Conservation (phyloP, 495 filamentous ascomycete genomes). For the Podospora pseudoanserina region DNA sequence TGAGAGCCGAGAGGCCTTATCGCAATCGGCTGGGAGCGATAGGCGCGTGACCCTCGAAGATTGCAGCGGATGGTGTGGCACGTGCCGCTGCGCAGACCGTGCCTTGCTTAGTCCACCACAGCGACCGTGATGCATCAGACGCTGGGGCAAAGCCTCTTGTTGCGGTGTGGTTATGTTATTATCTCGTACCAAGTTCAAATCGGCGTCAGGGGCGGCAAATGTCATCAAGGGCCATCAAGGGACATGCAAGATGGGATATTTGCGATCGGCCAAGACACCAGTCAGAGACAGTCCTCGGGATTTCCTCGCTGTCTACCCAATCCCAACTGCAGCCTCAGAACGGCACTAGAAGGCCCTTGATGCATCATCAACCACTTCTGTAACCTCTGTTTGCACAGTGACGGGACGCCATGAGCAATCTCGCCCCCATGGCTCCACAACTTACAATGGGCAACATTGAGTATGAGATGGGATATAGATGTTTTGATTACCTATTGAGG, state of each 20-base stretch:
- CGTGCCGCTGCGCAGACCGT: slow-evolving; percentile 23
- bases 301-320: neutral
- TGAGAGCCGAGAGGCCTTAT: slow-evolving; percentile 25
- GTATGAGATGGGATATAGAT: neutral
- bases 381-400: neutral
- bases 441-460: neutral
- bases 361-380: neutral
- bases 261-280: slow-evolving; percentile 8
- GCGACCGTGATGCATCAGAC: neutral
- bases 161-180: neutral
- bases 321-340: neutral
- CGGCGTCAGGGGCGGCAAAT: slow-evolving; percentile 8
- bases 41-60: slow-evolving; percentile 35
- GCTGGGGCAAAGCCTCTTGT: neutral
- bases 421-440: neutral
- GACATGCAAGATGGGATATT: slow-evolving; percentile 14
- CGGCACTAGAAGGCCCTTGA: slow-evolving; percentile 3
- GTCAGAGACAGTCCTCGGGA: neutral
- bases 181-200: neutral
- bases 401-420: neutral
- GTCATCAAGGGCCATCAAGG: neutral
- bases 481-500: neutral
- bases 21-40: slow-evolving; percentile 28
- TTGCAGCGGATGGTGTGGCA: slow-evolving; percentile 23
- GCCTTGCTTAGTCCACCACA: neutral